Percentiles rank a stretch among this genome's conserved stretches.
phyloP scores from a whole-genome alignment of 768 basidiomycete species.

The Mycena vitilis region DNA sequence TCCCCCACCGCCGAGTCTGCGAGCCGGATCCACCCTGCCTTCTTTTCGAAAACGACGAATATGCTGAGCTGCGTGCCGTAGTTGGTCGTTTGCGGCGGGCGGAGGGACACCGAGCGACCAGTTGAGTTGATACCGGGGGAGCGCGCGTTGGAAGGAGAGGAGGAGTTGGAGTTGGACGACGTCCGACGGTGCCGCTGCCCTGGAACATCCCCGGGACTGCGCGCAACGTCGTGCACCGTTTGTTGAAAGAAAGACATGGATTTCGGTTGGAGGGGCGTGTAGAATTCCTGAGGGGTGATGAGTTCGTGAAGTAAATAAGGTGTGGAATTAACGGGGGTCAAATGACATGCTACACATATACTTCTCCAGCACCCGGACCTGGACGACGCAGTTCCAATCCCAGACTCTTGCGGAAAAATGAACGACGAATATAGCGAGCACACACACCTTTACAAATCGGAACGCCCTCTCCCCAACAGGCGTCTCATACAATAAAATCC shows the following conservation, averaged over 20 bases:
- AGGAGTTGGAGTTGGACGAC: slow-evolving; percentile 52
- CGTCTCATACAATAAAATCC: slow-evolving; percentile 83
- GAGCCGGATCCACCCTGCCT: slow-evolving; percentile 84
- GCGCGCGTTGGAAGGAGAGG: slow-evolving; percentile 34
- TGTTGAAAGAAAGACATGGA: slow-evolving; percentile 78
- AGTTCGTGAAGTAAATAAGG: slow-evolving; percentile 5
- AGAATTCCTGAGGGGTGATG: slow-evolving; percentile 73
- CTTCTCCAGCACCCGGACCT: too few species aligned
- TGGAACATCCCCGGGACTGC: slow-evolving; percentile 54
- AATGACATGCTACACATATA: too few species aligned
- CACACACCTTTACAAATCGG: slow-evolving; percentile 78
- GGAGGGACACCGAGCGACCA: not conserved
- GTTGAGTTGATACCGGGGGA: not conserved
- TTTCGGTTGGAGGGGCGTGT: slow-evolving; percentile 79
- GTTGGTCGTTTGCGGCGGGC: slow-evolving; percentile 39
- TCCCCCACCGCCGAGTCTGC: slow-evolving; percentile 86
- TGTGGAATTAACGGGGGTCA: too few species aligned
- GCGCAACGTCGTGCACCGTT: slow-evolving; percentile 63
- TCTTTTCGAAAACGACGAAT: slow-evolving; percentile 91
- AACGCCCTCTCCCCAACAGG: slow-evolving; percentile 87
- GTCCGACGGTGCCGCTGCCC: slow-evolving; percentile 32
- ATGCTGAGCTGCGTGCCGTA: slow-evolving; percentile 81
- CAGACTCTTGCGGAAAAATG: too few species aligned
- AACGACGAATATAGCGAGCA: not conserved
- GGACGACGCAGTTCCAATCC: too few species aligned